Evolutionary conservation across 2,329 filamentous ascomycete genomes (phyloP).

Genomic region (Aspergillus pseudoterreus): DNA sequence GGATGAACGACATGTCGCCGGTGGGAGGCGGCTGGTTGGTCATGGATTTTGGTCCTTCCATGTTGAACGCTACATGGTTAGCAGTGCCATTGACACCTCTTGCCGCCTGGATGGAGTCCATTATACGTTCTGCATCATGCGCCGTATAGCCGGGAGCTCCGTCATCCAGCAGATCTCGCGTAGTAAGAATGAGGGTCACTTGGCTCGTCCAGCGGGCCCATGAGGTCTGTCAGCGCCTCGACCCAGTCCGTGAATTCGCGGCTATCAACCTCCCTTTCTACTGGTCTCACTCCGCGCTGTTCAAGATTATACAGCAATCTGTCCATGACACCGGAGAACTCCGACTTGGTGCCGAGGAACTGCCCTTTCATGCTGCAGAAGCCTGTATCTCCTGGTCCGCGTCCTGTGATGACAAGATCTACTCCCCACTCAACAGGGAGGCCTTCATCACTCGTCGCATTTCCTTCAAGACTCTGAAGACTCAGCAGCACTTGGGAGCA

Average conservation of each 20-base stretch:
- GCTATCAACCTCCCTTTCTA: background rate
- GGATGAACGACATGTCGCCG: slow-evolving; percentile 4
- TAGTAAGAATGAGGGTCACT: slow-evolving; percentile 5
- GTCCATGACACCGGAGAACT: background rate
- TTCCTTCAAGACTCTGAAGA: slow-evolving; percentile 1
- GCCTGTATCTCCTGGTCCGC: background rate
- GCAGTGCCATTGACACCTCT: background rate
- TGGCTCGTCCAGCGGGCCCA: slow-evolving; percentile 5
- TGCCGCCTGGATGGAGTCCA: slow-evolving; percentile 1
- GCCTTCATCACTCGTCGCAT: background rate
- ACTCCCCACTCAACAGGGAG: slow-evolving; percentile 1
- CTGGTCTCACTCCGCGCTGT: background rate
- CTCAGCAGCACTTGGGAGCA: slow-evolving; percentile 3
- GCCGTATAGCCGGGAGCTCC: slow-evolving; percentile 1
- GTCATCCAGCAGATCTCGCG: slow-evolving; percentile 4
- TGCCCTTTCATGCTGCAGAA: background rate
- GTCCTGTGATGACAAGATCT: slow-evolving; percentile 1
- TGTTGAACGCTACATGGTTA: slow-evolving; percentile 2
- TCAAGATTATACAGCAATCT: background rate
- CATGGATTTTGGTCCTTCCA: background rate
- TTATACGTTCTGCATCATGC: background rate
- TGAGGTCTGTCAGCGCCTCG: slow-evolving; percentile 7
- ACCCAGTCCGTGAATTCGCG: slow-evolving; percentile 3
- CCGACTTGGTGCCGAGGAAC: background rate
- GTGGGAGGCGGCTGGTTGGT: slow-evolving; percentile 1